Base-by-base conservation (phyloP, 345 rosid genomes). In the Bruguiera gymnorhiza region DNA sequence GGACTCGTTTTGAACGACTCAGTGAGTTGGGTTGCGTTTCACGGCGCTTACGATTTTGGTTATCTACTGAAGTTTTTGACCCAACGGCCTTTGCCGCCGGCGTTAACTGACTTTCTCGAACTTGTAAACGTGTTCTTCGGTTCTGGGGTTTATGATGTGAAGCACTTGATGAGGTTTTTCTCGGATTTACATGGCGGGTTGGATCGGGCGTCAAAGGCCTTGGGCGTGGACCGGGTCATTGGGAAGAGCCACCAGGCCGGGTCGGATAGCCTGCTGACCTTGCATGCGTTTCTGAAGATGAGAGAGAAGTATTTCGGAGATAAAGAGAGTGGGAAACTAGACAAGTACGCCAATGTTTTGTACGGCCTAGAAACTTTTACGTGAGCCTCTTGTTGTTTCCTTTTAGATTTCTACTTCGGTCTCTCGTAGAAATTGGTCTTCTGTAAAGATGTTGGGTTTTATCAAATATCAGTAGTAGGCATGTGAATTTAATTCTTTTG, bases 211-310 rank as follows among this genome's bases (percentile, higher is more conserved):
- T 90, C 93, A 0, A 71, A 69, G 77, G 67, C 80, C 2, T 75
- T 92, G 62, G 87, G 83, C 1, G 82, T 90, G 64, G 80, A 83
- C 77, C 87, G 98, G 74, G 86, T 60, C 46, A 86, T 87, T 1
- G 98, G 98, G 59, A 92, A 86, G 75, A 90, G 94, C 69, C 98
- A 90, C 65, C 98, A 92, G 68, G 98, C 96, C 64, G 96, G 96
- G 29, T 92, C 98, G 3, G 98, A 92, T 80, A 90, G 93, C 37
- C 61, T 92, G 85, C 80, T 92, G 79, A 90, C 98, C 65, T 84
- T 91, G 86, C 95, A 90, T 11, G 91, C 91, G 23, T 92, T 85
- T 77, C 79, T 80, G 73, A 90, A 77, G 79, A 88, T 92, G 66
- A 85, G 86, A 64, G 95, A 88, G 53, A 76, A 83, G 62, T 87